These are phyloP conservation scores for Dendrocalamus sinicus DNA, from an alignment of 176 grass and related monocot species.

Conservation along the genomic window DNA sequence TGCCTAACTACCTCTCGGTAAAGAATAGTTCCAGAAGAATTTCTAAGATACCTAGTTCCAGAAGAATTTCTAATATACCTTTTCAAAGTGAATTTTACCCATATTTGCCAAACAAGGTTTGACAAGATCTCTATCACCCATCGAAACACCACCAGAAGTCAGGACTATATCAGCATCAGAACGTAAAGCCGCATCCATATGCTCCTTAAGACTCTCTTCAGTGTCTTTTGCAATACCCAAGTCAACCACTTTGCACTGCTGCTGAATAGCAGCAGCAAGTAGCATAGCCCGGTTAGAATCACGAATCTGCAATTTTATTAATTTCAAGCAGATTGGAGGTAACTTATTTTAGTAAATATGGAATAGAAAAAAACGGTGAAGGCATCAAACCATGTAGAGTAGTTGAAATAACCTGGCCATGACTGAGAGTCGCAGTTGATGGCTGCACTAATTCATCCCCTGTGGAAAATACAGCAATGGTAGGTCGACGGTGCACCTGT, in stretches of 20 bases:
- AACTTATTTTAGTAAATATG: not conserved
- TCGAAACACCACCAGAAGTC: slow-evolving; percentile 94
- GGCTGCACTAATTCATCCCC: slow-evolving; percentile 89
- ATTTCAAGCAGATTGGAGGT: slow-evolving; percentile 23
- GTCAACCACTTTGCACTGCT: slow-evolving; percentile 82
- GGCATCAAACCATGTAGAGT: not conserved
- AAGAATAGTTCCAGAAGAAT: not conserved
- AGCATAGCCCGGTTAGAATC: slow-evolving; percentile 95
- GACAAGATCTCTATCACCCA: slow-evolving; percentile 95
- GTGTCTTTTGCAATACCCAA: slow-evolving; percentile 87
- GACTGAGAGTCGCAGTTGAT: slow-evolving; percentile 66
- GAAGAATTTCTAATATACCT: slow-evolving; percentile 45
- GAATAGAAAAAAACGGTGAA: not conserved
- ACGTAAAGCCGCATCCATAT: slow-evolving; percentile 66
- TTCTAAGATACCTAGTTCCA: not conserved
- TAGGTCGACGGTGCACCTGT: slow-evolving; percentile 77
- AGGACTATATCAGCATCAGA: slow-evolving; percentile 84
- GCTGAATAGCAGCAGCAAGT: slow-evolving; percentile 78
- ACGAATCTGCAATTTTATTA: slow-evolving; percentile 70
- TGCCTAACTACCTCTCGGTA: not conserved
- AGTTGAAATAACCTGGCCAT: slow-evolving; percentile 77
- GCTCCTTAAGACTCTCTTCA: slow-evolving; percentile 71
- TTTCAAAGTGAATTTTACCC: slow-evolving; percentile 93
- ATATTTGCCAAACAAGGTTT: slow-evolving; percentile 83
- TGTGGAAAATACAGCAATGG: slow-evolving; percentile 80